A percentile compares a stretch with the other conserved stretches of the same genome.
Conservation (phyloP, 192 early-diverging fungal genomes). For the Linnemannia elongata region DNA sequence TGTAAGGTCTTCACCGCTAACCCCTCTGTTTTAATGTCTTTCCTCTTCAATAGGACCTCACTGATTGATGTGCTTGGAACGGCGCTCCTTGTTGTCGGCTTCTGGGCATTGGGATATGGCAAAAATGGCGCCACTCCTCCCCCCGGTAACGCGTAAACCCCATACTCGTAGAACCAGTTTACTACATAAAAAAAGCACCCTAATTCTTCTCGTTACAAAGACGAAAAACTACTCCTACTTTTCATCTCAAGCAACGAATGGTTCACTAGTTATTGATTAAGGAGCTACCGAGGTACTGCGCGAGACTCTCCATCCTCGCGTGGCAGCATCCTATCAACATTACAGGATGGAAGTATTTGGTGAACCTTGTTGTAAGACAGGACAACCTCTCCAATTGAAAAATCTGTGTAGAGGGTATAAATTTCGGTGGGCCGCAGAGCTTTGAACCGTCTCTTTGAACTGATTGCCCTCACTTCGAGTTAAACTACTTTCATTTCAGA, state of each 20-base stretch:
- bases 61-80: slow-evolving; percentile 82
- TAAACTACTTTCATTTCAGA: slow-evolving; percentile 59
- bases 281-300: too few relatives aligned
- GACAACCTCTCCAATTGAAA: too few relatives aligned
- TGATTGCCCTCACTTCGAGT: slow-evolving; percentile 53
- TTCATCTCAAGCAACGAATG: too few relatives aligned
- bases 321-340: too few relatives aligned
- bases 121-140: neutral
- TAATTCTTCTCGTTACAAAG: neutral
- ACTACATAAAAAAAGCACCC: neutral
- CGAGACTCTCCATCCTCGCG: too few relatives aligned
- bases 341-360: too few relatives aligned
- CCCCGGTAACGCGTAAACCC: neutral
- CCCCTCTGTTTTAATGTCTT: neutral
- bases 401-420: neutral
- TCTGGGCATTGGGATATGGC: slow-evolving; percentile 49
- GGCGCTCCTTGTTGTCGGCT: slow-evolving; percentile 65
- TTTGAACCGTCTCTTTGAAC: slow-evolving; percentile 45
- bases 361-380: too few relatives aligned
- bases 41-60: slow-evolving; percentile 68
- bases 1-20: neutral
- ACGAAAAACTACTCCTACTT: too few relatives aligned
- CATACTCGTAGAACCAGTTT: neutral
- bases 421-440: neutral
- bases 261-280: too few relatives aligned